Evolutionary conservation across 805 yeast genomes (phyloP), one percentile per base, ranked within the genome.

Genomic region (Metschnikowia amazonensis): DNA sequence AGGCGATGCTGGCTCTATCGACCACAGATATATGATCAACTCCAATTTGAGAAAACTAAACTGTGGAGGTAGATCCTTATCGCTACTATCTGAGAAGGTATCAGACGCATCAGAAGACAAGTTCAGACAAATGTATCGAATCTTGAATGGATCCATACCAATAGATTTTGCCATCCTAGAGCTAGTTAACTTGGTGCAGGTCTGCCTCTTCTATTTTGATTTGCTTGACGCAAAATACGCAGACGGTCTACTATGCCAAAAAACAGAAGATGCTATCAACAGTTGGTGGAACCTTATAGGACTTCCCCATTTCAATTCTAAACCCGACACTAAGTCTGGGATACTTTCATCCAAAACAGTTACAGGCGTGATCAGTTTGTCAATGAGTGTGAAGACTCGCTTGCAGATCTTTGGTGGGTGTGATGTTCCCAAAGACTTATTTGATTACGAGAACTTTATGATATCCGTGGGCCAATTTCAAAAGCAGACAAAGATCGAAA

Each of bases 231-330:
- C 87, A 0, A 66, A 67, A 27, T 80, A 76, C 52, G 86, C 87
- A 46, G 97, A 94, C 65, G 98, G 99, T 0, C 67, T 92, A 13
- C 66, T 89, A 2, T 92, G 98, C 62, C 78, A 80, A 46, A 74
- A 76, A 46, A 92, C 99, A 0, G 84, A 83, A 49, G 72, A 66
- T 18, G 95, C 95, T 0, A 75, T 89, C 20, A 57, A 63, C 2
- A 70, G 74, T 36, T 92, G 98, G 97, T 92, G 98, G 97, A 72
- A 71, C 30, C 60, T 79, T 29, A 76, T 84, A 51, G 96, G 96
- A 0, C 63, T 70, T 4, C 70, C 74, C 4, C 79, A 69, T 47
- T 71, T 64, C 47, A 70, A 66, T 46, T 48, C 58, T 20, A 69
- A 67, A 47, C 75, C 75, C 1, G 63, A 63, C 44, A 70, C 76